Evolutionary conservation across 495 filamentous ascomycete species (phyloP).

Genomic region (Cercophora samala): DNA sequence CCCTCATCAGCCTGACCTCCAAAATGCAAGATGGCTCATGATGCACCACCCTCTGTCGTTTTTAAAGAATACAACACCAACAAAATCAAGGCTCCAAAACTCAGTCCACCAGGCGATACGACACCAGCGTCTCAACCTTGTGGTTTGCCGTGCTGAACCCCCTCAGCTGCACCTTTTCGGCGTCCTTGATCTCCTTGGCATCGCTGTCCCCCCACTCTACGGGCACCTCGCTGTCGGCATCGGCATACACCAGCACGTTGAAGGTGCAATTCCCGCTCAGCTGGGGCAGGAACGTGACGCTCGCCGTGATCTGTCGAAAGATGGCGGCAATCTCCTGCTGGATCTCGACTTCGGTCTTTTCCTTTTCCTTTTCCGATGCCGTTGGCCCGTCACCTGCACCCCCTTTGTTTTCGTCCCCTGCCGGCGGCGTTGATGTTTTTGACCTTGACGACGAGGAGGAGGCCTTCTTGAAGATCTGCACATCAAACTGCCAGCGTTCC

Average conservation of each 20-base stretch:
- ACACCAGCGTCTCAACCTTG: slow-evolving; percentile 89
- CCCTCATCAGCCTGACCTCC: neutral
- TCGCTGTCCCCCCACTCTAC: slow-evolving; percentile 99
- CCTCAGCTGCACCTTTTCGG: slow-evolving; percentile 90
- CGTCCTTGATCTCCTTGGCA: slow-evolving; percentile 94
- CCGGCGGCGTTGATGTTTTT: slow-evolving; percentile 32
- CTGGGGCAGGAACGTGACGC: slow-evolving; percentile 93
- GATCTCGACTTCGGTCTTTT: slow-evolving; percentile 88
- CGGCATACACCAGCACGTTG: slow-evolving; percentile 96
- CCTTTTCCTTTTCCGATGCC: slow-evolving; percentile 24
- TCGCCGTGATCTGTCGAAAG: slow-evolving; percentile 96
- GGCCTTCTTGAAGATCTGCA: slow-evolving; percentile 67
- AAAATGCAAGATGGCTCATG: neutral
- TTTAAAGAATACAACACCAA: neutral
- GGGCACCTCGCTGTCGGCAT: slow-evolving; percentile 93
- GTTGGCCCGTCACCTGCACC: neutral
- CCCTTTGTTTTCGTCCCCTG: slow-evolving; percentile 24
- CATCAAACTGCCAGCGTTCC: slow-evolving; percentile 98
- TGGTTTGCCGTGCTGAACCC: slow-evolving; percentile 95
- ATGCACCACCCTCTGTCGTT: neutral
- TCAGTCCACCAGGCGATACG: slow-evolving; percentile 63
- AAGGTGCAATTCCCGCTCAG: slow-evolving; percentile 93
- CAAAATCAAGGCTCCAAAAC: slow-evolving; percentile 16
- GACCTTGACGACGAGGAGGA: slow-evolving; percentile 38
- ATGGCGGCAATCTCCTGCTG: slow-evolving; percentile 92